A percentile compares a stretch with the other conserved stretches of the same genome.
Evolutionary conservation across 2,329 filamentous ascomycete species (phyloP).

Genomic region (Daldinia eschscholtzii): DNA sequence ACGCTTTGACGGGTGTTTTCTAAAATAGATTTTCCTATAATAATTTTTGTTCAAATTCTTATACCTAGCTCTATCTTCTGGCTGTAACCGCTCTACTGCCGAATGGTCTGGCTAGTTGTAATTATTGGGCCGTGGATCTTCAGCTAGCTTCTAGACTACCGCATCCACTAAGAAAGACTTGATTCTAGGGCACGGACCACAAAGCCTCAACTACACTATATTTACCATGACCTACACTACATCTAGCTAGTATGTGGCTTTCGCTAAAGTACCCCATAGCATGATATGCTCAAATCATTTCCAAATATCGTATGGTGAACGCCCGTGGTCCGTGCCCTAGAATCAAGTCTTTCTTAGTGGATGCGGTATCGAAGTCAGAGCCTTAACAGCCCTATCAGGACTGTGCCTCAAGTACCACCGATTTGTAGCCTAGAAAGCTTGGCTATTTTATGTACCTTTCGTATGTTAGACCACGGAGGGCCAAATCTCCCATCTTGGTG

Average conservation of each 20-base stretch:
- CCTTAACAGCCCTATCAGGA: constrained; percentile 21
- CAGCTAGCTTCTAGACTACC: constrained; percentile 13
- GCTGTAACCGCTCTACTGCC: constrained; percentile 18
- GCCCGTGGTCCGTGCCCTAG: no score
- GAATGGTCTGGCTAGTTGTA: constrained; percentile 17
- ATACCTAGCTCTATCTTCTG: neutral
- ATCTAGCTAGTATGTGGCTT: no score
- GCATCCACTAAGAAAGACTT: no score
- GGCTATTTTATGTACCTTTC: constrained; percentile 2
- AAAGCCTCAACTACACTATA: no score
- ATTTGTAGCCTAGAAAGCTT: constrained; percentile 20
- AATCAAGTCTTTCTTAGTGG: no score
- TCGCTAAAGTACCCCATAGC: no score
- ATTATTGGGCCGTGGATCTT: constrained; percentile 18
- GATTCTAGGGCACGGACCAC: no score
- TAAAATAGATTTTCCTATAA: constrained; percentile 6
- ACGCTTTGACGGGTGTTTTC: neutral
- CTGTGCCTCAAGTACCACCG: constrained; percentile 8
- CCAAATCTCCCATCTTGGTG: constrained; percentile 34
- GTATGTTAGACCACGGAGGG: constrained; percentile 14
- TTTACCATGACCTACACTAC: no score
- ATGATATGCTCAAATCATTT: no score
- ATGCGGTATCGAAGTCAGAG: constrained; percentile 4
- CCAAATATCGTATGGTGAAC: no score
- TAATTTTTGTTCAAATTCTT: constrained; percentile 1